Base-by-base conservation (phyloP, 2,329 filamentous ascomycete genomes). In the Neocatenulostroma microsporum region DNA sequence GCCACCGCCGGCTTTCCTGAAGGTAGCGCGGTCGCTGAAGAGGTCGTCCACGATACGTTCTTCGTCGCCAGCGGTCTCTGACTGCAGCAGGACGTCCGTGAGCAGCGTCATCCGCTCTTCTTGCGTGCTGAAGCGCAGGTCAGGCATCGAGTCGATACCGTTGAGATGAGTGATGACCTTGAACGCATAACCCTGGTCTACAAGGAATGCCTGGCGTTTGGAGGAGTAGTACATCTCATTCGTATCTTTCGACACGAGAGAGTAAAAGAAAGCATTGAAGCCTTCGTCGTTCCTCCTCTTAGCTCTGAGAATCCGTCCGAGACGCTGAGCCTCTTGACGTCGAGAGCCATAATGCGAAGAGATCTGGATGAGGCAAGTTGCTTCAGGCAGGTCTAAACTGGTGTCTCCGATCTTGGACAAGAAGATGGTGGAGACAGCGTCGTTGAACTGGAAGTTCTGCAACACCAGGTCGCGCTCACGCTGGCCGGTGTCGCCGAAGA, bases 201-300 rank as follows among this genome's bases (percentile, higher is more conserved):
- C 88, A 1, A 98, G 71, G 67, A 98, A 98, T 1, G 91, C 89
- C 62, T 98, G 91, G 9, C 91, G 77, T 62, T 95, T 96, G 3
- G 87, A 88, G 0, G 89, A 95, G 61, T 94, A 98, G 58, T 80
- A 91, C 89, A 98, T 96, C 61, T 98, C 91, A 44, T 88, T 82
- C 0, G 91, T 98, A 57, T 98, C 91, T 60, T 96, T 96, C 5
- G 85, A 94, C 3, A 98, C 91, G 1, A 98, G 74, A 0, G 86
- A 94, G 65, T 98, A 98, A 68, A 98, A 98, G 62, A 96, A 98
- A 0, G 91, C 91, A 57, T 98, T 98, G 63, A 98, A 98, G 6
- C 91, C 91, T 60, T 96, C 91, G 51, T 98, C 91, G 52, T 95
- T 96, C 58, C 91, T 76, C 13, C 91, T 78, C 65, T 98, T 98